Evolutionary conservation across 1,139 yeast genomes (phyloP).

Genomic region (Saccharomycopsis hybrid): DNA sequence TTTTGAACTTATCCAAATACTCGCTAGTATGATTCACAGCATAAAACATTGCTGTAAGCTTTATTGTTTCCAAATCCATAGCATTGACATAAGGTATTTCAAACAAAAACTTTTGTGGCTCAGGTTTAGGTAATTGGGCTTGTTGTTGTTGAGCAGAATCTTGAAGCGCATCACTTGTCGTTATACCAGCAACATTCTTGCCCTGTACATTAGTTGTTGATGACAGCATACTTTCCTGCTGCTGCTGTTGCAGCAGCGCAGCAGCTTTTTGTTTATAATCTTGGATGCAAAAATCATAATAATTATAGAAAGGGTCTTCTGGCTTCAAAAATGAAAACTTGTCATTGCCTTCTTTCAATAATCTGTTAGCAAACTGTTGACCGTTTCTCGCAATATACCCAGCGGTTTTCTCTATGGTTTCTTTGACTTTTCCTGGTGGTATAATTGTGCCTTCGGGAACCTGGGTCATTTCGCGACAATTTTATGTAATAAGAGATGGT

Average conservation of each 20-base stretch:
- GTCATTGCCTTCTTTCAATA: conserved; percentile 41
- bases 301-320: conserved; percentile 49
- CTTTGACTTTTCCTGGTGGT: conserved; percentile 54
- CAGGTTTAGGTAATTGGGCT: conserved; percentile 28
- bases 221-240: no score
- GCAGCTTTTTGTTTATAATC: conserved; percentile 17
- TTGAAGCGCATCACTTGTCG: conserved; percentile 1
- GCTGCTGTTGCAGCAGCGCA: not conserved
- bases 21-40: conserved; percentile 45
- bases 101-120: conserved; percentile 40
- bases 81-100: conserved; percentile 52
- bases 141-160: conserved; percentile 17
- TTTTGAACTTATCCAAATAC: conserved; percentile 35
- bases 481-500: no score
- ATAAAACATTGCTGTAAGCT: conserved; percentile 64
- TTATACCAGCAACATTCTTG: not conserved
- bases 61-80: conserved; percentile 62
- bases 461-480: conserved; percentile 2
- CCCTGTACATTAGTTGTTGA: no score
- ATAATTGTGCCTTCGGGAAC: conserved; percentile 40
- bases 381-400: conserved; percentile 70
- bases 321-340: conserved; percentile 59
- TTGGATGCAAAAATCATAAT: conserved; percentile 42
- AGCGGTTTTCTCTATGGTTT: conserved; percentile 65
- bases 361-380: conserved; percentile 51